These are phyloP conservation scores for Aspergillus sclerotioniger DNA, from an alignment of 495 filamentous ascomycete species.

Conservation along the genomic window DNA sequence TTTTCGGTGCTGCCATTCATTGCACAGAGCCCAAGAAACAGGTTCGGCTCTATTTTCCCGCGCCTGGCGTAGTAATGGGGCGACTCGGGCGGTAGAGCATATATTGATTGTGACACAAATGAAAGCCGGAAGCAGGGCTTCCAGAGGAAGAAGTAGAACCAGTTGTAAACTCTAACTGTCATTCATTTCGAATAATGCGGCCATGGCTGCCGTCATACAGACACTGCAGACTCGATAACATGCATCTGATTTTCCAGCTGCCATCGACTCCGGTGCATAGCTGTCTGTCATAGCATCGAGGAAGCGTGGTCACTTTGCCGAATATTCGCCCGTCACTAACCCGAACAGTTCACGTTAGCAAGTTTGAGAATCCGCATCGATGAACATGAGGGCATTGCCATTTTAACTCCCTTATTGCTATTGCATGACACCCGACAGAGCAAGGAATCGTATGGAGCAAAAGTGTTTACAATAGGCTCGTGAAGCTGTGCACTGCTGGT, in stretches of 20 bases:
- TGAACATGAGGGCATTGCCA: not conserved
- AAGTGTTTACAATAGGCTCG: constrained; percentile 42
- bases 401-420: not conserved
- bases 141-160: constrained; percentile 35
- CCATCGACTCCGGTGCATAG: not conserved
- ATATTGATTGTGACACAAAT: constrained; percentile 40
- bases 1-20: constrained; percentile 35
- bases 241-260: constrained; percentile 29
- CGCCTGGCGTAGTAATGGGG: constrained; percentile 42
- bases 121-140: constrained; percentile 32
- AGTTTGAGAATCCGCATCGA: not conserved
- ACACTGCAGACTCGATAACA: constrained; percentile 44
- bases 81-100: constrained; percentile 38
- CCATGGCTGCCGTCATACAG: constrained; percentile 35
- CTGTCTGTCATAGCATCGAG: constrained; percentile 31
- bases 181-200: constrained; percentile 28
- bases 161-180: constrained; percentile 34
- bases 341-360: not conserved
- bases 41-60: constrained; percentile 36
- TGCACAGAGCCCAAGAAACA: constrained; percentile 40
- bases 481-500: constrained; percentile 29
- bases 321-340: not conserved
- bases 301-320: not conserved
- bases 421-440: constrained; percentile 28
- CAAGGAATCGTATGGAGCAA: constrained; percentile 35